Conservation (phyloP, 352 stramenopile species). For the Peronospora destructor region DNA sequence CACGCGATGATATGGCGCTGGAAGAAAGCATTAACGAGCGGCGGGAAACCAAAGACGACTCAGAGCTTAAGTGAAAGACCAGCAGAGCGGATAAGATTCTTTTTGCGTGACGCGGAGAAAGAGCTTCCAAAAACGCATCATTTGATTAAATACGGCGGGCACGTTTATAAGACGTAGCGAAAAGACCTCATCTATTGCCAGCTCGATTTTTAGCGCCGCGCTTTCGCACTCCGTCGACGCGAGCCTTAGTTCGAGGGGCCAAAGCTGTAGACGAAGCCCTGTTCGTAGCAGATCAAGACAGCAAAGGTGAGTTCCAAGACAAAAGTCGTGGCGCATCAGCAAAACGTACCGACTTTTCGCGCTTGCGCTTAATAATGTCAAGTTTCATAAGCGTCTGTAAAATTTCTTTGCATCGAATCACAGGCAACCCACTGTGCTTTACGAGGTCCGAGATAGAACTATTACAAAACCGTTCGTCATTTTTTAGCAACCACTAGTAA, state of each 20-base stretch:
- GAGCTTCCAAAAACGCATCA: conserved; percentile 11
- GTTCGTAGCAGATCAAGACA: not conserved
- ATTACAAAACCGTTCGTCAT: not conserved
- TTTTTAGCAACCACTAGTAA: not conserved
- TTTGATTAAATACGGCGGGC: conserved; percentile 42
- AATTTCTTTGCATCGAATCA: conserved; percentile 86
- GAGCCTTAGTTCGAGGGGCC: conserved; percentile 17
- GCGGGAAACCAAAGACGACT: conserved; percentile 68
- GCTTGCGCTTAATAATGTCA: conserved; percentile 65
- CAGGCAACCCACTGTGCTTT: conserved; percentile 64
- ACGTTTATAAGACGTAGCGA: conserved; percentile 1
- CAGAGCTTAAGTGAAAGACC: conserved; percentile 45
- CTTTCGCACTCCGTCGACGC: not conserved
- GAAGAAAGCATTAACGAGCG: conserved; percentile 62
- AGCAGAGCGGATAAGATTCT: conserved; percentile 9
- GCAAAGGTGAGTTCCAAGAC: not conserved
- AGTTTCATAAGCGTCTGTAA: conserved; percentile 84
- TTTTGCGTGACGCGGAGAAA: conserved; percentile 3
- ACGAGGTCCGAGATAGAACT: conserved; percentile 81
- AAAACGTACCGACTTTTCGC: conserved; percentile 55
- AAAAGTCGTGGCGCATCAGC: not conserved
- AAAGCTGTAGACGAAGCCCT: conserved; percentile 78
- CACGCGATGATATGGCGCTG: conserved; percentile 47
- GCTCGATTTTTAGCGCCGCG: not conserved
- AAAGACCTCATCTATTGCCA: not conserved